Evolutionary conservation across 2,329 filamentous ascomycete genomes (phyloP).

Genomic region (Cytospora paraplurivora): DNA sequence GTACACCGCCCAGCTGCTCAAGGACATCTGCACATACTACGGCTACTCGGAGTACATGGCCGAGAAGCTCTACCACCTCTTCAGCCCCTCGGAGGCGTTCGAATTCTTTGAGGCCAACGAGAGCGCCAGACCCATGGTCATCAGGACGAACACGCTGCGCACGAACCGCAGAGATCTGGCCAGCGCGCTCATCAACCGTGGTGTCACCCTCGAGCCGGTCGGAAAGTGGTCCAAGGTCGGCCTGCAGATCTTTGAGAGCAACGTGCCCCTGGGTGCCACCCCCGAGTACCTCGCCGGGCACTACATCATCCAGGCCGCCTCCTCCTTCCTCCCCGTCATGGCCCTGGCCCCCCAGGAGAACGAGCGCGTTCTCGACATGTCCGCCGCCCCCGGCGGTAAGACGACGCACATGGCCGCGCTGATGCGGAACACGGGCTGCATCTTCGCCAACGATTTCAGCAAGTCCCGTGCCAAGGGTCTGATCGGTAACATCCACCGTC

Average conservation of each 20-base stretch:
- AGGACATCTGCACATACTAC: conserved; percentile 95
- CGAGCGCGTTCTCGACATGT: conserved; percentile 91
- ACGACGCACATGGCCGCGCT: conserved; percentile 94
- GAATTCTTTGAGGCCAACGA: conserved; percentile 99
- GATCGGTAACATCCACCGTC: conserved; percentile 95
- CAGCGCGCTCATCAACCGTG: conserved; percentile 91
- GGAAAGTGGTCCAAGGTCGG: conserved; percentile 99
- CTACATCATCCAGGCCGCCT: conserved; percentile 96
- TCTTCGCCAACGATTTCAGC: conserved; percentile 96
- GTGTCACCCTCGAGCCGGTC: conserved; percentile 92
- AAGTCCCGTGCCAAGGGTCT: conserved; percentile 93
- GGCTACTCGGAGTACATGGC: conserved; percentile 94
- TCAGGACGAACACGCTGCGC: conserved; percentile 93
- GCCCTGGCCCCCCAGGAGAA: conserved; percentile 90
- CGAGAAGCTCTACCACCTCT: conserved; percentile 91
- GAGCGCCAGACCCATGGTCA: conserved; percentile 87
- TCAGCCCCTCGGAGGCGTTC: conserved; percentile 90
- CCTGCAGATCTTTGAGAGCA: conserved; percentile 91
- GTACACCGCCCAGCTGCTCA: conserved; percentile 82
- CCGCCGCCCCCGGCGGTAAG: conserved; percentile 92
- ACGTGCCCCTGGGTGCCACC: conserved; percentile 83
- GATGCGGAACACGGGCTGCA: conserved; percentile 95
- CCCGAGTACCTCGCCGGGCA: conserved; percentile 97
- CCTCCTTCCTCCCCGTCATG: conserved; percentile 97
- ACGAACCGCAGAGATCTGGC: conserved; percentile 78